Evolutionary conservation across 1,284 basidiomycete genomes (phyloP), one percentile per base, ranked within the genome.

Genomic region (Irpex rosettiformis): DNA sequence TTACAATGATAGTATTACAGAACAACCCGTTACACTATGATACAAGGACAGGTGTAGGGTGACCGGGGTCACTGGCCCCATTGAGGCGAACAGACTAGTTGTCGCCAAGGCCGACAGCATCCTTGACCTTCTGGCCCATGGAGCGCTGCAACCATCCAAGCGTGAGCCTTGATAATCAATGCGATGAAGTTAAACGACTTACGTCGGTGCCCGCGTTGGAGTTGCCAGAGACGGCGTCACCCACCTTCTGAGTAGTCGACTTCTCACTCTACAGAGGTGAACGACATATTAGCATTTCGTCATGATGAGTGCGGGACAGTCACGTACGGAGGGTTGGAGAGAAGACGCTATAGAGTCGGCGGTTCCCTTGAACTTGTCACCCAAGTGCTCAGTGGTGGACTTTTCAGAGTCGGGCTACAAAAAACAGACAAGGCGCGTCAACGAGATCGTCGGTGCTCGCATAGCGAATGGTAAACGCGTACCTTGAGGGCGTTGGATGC

Each of bases 161-260:
- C 11, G n/a, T 57, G 1, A 59, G 25, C 27, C 43, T 5, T 0
- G 2, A 29, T 52, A 25, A 52, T 11, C 10, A 11, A 43, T 8
- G 16, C 7, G 40, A 1, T 27, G 30, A 28, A 25, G 13, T 29
- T 27, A 42, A 8, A 2, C 18, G 7, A 62, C 66, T 21, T 57
- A 72, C 71, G 62, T 68, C 52, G 40, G 59, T 57, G 59, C 66
- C 66, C 53, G 66, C 56, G 66, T 70, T 70, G n/a, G 61, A 61
- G 68, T 71, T 79, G 62, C 79, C 77, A 61, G 81, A 82, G 66
- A 83, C 10, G 55, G 72, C 68, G 73, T 88, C 86, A 54, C 79
- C 75, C n/a, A 75, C 66, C 61, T 85, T 72, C 75, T 86, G 83
- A 40, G 75, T 69, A 58, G 72, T 74, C 24, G 77, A 70, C 75